A percentile compares a stretch with the other conserved stretches of the same genome.
These are phyloP conservation scores for Breviolum minutum DNA, from an alignment of 73 alveolate species.

Conservation along the genomic window DNA sequence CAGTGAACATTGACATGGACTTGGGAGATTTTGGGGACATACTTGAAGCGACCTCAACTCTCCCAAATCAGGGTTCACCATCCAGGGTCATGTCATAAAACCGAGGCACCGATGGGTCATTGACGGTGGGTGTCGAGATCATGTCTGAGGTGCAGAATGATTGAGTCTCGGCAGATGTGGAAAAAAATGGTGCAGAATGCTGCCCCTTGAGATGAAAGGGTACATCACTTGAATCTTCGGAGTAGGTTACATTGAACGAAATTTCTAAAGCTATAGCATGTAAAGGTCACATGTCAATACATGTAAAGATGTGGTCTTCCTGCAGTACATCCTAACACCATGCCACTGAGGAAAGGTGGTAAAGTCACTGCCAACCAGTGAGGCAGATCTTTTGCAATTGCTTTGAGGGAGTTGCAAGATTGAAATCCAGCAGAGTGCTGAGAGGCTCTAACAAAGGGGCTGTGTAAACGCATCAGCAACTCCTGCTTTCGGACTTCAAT, in stretches of 20 bases:
- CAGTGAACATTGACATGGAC: too few relatives aligned
- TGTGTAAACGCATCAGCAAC: slow-evolving; percentile 23
- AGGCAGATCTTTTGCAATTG: neutral
- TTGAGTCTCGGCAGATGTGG: neutral
- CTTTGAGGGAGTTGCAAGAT: neutral
- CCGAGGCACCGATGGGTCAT: slow-evolving; percentile 65
- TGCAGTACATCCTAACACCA: too few relatives aligned
- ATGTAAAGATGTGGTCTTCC: too few relatives aligned
- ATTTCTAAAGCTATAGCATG: too few relatives aligned
- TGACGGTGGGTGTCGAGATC: slow-evolving; percentile 78
- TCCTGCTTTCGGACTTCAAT: neutral
- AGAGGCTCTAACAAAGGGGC: neutral
- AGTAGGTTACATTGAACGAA: too few relatives aligned
- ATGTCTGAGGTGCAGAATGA: neutral
- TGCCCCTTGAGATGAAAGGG: too few relatives aligned
- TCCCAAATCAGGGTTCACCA: too few relatives aligned
- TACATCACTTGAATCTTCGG: too few relatives aligned
- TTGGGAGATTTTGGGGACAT: too few relatives aligned
- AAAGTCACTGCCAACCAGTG: neutral
- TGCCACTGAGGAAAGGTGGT: neutral
- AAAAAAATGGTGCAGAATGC: neutral
- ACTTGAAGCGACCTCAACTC: too few relatives aligned
- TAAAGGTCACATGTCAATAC: too few relatives aligned
- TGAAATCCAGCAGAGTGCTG: neutral
- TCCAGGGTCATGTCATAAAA: neutral